A percentile compares a stretch with the other conserved stretches of the same genome.
Evolutionary conservation across 2,329 filamentous ascomycete species (phyloP).

Genomic region (Aspergillus calidoustus): DNA sequence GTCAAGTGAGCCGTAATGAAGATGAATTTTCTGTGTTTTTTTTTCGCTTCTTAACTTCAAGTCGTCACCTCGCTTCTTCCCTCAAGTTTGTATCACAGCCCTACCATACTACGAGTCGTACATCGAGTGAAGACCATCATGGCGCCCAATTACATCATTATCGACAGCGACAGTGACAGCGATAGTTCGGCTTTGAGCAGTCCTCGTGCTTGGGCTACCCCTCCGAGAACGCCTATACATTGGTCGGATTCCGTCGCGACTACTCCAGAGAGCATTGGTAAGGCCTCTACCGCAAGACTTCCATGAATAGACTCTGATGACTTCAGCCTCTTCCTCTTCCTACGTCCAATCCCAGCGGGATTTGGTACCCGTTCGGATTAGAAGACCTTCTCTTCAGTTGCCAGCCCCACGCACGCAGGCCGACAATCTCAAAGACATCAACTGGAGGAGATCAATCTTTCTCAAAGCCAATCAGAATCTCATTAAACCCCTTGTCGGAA

Average conservation of each 20-base stretch:
- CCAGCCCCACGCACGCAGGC: not conserved
- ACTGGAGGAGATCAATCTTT: not conserved
- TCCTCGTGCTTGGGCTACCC: not conserved
- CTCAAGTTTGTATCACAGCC: not conserved
- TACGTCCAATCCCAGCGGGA: not conserved
- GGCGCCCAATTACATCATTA: not conserved
- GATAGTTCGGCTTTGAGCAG: not conserved
- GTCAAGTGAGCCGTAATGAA: not conserved
- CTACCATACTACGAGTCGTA: not conserved
- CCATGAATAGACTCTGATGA: not conserved
- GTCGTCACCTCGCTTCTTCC: not conserved
- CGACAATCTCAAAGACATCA: not conserved
- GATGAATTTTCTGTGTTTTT: not conserved
- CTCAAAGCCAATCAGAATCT: not conserved
- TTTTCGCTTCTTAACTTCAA: not conserved
- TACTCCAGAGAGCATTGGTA: slow-evolving; percentile 1
- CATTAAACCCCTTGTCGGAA: not conserved
- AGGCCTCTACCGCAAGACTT: not conserved
- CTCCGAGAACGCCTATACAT: not conserved
- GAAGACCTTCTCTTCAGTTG: not conserved
- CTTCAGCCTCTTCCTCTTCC: not conserved
- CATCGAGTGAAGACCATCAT: not conserved
- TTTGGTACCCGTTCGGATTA: not conserved
- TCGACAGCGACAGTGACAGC: not conserved
- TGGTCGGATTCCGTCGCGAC: not conserved